Base-by-base conservation (phyloP, 1,284 basidiomycete genomes). In the Sanghuangporus sanghuang region DNA sequence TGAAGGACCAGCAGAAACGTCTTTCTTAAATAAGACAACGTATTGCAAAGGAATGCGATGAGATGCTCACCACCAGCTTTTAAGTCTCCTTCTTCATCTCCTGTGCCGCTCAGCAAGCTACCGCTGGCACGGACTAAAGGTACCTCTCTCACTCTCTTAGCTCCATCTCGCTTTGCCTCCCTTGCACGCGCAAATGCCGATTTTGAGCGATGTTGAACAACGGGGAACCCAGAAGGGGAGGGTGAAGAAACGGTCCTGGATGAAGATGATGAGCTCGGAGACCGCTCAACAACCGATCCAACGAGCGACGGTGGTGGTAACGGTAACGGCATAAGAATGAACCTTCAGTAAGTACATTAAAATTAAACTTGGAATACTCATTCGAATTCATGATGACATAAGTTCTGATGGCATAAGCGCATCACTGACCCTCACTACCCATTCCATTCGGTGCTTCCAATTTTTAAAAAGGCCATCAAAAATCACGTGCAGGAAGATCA, bases 261-360 rank as follows among this genome's bases (percentile, higher is more conserved):
- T 35, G 73, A 66, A 0, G 77, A 68, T 36, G 71, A 68, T 23
- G 70, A 68, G 14, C 76, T 68, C 0, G 70, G 68, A 53, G 79
- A 83, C 36, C 86, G 80, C 72, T 88, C 86, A 58, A 85, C 71
- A 2, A 88, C 80, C 5, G 85, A 82, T 23, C 86, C 85, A 40
- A 87, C 73, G 42, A 87, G 73, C 46, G 57, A 57, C 63, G 49
- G 52, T 73, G 40, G 56, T 52, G 44, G 53, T 55, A 48, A 42
- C 57, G 53, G 56, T 59, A 38, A 35, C 18, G 49, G 39, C 59
- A 64, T 64, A 44, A 61, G 53, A 11, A 6, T 57, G 61, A 32
- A 57, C 1, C 23, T 61, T 6, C 38, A 40, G 23, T 23, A 23
- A 23, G 23, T 42, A n/a, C 40, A 6, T 42, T 9, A 9, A 42